A percentile compares a stretch with the other conserved stretches of the same genome.
phyloP scores from a whole-genome alignment of 176 grass and related monocot genomes.

The barley (Hordeum vulgare) region MorexV3_pseudomolecules_assembly NC_058518.1:223967181-223967680 shows the following conservation, averaged over 20 bases:
- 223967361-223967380: not conserved
- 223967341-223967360: slow-evolving; percentile 3
- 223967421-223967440: not conserved
- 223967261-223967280: slow-evolving; percentile 90
- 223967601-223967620: not conserved
- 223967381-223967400: slow-evolving; percentile 8
- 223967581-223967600: not conserved
- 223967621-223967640: not conserved
- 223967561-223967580: not conserved
- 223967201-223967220: slow-evolving; percentile 32
- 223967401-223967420: not conserved
- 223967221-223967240: slow-evolving; percentile 64
- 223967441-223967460: not conserved
- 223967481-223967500: slow-evolving; percentile 10
- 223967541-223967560: not conserved
- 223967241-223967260: slow-evolving; percentile 91
- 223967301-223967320: slow-evolving; percentile 12
- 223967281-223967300: slow-evolving; percentile 48
- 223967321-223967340: not conserved
- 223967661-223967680: not conserved
- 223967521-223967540: not conserved
- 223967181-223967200: slow-evolving; percentile 58
- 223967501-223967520: not conserved
- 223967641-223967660: not conserved
- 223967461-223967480: not conserved